A percentile compares a stretch with the other conserved stretches of the same genome.
Evolutionary conservation across 1,284 basidiomycete species (phyloP).

Genomic region (Trichosporon coremiiforme): DNA sequence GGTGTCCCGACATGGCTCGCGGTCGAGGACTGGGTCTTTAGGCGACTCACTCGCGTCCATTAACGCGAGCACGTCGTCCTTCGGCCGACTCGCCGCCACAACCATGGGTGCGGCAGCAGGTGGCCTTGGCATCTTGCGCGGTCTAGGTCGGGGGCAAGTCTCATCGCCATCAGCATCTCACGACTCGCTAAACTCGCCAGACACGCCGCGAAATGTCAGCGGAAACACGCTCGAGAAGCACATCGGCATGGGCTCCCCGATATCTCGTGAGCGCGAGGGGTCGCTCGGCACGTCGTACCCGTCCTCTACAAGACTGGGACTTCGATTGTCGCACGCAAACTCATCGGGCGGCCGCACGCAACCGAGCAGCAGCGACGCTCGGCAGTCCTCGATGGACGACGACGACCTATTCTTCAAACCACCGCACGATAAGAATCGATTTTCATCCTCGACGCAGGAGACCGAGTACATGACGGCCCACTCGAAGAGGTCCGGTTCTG

Average conservation of each 20-base stretch:
- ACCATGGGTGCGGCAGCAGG: slow-evolving; percentile 17
- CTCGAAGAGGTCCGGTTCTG: slow-evolving; percentile 8
- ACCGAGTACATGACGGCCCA: slow-evolving; percentile 25
- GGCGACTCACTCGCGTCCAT: neutral
- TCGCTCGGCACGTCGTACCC: neutral
- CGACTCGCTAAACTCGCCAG: slow-evolving; percentile 4
- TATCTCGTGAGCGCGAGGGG: neutral
- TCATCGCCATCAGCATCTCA: slow-evolving; percentile 1
- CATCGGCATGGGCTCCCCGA: slow-evolving; percentile 21
- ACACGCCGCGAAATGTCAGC: slow-evolving; percentile 26
- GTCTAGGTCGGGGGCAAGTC: slow-evolving; percentile 25
- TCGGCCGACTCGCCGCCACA: slow-evolving; percentile 18
- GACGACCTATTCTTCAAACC: slow-evolving; percentile 30
- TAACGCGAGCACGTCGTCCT: slow-evolving; percentile 13
- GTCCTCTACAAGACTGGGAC: neutral
- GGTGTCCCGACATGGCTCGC: neutral
- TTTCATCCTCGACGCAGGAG: neutral
- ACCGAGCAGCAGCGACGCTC: neutral
- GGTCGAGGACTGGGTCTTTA: neutral
- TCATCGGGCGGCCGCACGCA: slow-evolving; percentile 21
- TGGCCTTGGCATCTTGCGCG: slow-evolving; percentile 25
- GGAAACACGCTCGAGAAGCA: slow-evolving; percentile 32
- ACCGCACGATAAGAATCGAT: slow-evolving; percentile 7
- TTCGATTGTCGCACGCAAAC: slow-evolving; percentile 7
- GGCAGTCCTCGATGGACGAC: slow-evolving; percentile 25